phyloP scores from a whole-genome alignment of 73 alveolate species.

The Paramecium caudatum region DNA sequence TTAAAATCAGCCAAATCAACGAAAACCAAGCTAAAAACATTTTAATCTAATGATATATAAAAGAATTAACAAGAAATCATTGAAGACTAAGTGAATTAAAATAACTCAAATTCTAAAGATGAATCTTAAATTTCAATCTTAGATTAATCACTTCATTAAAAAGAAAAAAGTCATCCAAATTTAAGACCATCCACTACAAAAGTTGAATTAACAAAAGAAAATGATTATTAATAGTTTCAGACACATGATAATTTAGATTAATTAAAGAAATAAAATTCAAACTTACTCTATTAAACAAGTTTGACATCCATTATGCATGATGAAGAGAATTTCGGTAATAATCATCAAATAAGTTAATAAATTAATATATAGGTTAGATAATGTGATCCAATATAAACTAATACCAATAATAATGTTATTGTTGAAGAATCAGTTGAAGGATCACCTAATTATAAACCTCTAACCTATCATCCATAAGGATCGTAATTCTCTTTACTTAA shows the following conservation, averaged over 20 bases:
- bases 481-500: background rate
- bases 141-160: background rate
- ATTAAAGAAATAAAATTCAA: background rate
- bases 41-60: background rate
- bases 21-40: background rate
- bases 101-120: background rate
- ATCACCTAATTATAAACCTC: background rate
- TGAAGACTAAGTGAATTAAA: background rate
- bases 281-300: background rate
- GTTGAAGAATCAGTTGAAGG: conserved; percentile 46
- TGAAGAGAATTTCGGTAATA: background rate
- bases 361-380: background rate
- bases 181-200: conserved; percentile 19
- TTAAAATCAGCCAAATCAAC: conserved; percentile 26
- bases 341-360: background rate
- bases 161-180: background rate
- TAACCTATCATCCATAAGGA: background rate
- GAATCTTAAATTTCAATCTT: conserved; percentile 1
- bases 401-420: background rate
- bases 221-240: background rate
- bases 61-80: background rate
- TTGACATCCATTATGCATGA: conserved; percentile 51
- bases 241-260: conserved; percentile 10
- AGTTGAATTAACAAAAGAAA: background rate
- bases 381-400: conserved; percentile 1